Evolutionary conservation across 352 stramenopile species (phyloP).

Genomic region (Globisporangium mamillatum): DNA sequence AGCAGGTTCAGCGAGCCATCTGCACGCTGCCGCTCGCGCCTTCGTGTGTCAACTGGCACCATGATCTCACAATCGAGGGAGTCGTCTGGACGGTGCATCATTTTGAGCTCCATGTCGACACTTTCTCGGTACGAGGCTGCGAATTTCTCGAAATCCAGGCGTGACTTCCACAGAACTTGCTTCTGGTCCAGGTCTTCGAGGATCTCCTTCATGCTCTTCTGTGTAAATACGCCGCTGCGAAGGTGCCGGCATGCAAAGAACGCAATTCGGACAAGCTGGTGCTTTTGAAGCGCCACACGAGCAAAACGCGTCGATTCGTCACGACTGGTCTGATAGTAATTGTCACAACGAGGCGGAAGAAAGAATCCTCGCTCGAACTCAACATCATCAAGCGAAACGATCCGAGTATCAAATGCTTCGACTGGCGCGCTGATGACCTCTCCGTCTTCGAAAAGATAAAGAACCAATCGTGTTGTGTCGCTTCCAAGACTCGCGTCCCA

Average conservation of each 20-base stretch:
- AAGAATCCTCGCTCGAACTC: conserved; percentile 5
- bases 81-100: conserved; percentile 2
- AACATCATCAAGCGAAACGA: conserved; percentile 2
- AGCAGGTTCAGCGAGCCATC: not conserved
- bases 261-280: conserved; percentile 7
- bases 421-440: conserved; percentile 18
- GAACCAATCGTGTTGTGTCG: conserved; percentile 14
- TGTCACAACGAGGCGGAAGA: not conserved
- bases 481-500: conserved; percentile 2
- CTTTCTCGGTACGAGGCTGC: conserved; percentile 13
- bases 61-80: conserved; percentile 4
- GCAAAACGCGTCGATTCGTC: not conserved
- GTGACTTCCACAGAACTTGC: conserved; percentile 16
- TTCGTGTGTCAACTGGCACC: not conserved
- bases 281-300: conserved; percentile 11
- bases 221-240: conserved; percentile 20
- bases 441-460: conserved; percentile 33
- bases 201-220: conserved; percentile 26
- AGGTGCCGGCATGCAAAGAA: conserved; percentile 7
- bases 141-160: conserved; percentile 17
- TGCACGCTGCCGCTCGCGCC: not conserved
- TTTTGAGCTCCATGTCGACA: conserved; percentile 6
- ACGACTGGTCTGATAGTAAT: not conserved
- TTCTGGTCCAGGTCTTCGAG: conserved; percentile 17
- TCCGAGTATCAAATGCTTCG: conserved; percentile 6